Conservation (phyloP, 306 rosid species). For the Cicer arietinum region DNA sequence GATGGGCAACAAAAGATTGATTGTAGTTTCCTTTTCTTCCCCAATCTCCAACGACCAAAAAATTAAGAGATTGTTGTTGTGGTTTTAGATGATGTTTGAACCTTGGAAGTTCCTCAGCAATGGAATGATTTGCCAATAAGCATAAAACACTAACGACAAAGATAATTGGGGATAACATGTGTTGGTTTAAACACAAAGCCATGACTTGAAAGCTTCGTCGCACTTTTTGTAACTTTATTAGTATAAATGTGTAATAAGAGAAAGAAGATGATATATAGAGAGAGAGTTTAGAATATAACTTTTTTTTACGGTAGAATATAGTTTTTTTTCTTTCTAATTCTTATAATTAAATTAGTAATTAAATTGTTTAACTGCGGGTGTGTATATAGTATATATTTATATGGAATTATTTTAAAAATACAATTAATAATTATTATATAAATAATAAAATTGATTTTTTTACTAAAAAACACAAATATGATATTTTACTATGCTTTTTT, state of each 20-base stretch:
- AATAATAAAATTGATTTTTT: no score
- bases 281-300: not conserved
- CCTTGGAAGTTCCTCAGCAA: slow-evolving; percentile 49
- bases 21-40: slow-evolving; percentile 69
- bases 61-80: slow-evolving; percentile 50
- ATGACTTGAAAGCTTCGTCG: not conserved
- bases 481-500: not conserved
- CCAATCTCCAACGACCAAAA: slow-evolving; percentile 79
- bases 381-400: no score
- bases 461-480: not conserved
- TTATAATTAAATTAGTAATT: no score
- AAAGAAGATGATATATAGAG: not conserved
- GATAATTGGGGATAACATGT: slow-evolving; percentile 1
- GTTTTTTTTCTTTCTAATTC: not conserved
- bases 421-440: not conserved
- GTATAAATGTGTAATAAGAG: no score
- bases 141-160: not conserved
- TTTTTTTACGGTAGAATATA: no score
- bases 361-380: no score
- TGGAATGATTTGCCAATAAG: slow-evolving; percentile 26
- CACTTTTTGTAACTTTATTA: no score
- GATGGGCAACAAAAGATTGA: slow-evolving; percentile 68
- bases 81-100: slow-evolving; percentile 42
- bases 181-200: slow-evolving; percentile 37
- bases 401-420: no score